A percentile compares a stretch with the other conserved stretches of the same genome.
These are phyloP conservation scores for Termitomyces bulborhizus DNA, from an alignment of 768 basidiomycete species.

Conservation along the genomic window DNA sequence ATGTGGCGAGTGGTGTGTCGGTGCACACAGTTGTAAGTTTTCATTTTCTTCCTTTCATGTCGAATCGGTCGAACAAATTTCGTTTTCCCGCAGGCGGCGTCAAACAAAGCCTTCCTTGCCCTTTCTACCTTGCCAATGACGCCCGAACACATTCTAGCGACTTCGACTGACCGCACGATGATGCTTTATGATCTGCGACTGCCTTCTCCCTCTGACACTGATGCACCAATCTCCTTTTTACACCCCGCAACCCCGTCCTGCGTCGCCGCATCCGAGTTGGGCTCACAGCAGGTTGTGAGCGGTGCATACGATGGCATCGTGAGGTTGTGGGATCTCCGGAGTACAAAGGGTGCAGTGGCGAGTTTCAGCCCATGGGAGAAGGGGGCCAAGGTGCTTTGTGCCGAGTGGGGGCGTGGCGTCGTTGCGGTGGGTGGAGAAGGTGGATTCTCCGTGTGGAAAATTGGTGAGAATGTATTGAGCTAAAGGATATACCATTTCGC, in stretches of 20 bases:
- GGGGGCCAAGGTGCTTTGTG: conserved; percentile 47
- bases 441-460: conserved; percentile 60
- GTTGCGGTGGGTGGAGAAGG: conserved; percentile 60
- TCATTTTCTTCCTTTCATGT: conserved; percentile 1
- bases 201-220: conserved; percentile 16
- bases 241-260: conserved; percentile 69
- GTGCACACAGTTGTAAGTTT: conserved; percentile 58
- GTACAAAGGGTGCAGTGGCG: conserved; percentile 56
- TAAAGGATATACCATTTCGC: not conserved
- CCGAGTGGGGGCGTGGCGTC: conserved; percentile 53
- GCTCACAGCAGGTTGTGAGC: conserved; percentile 51
- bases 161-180: conserved; percentile 72
- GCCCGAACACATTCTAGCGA: conserved; percentile 40
- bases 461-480: conserved; percentile 13
- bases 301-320: conserved; percentile 78
- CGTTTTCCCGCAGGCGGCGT: conserved; percentile 39
- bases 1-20: conserved; percentile 72
- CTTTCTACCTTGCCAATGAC: conserved; percentile 30
- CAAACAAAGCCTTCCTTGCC: conserved; percentile 73
- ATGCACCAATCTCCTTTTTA: conserved; percentile 36
- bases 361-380: conserved; percentile 58
- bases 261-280: conserved; percentile 24
- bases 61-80: not conserved
- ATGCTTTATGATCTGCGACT: conserved; percentile 64
- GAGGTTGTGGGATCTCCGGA: conserved; percentile 74